Conservation (phyloP, 139 green algal species). For the Prasinococcaceae sp. region DNA sequence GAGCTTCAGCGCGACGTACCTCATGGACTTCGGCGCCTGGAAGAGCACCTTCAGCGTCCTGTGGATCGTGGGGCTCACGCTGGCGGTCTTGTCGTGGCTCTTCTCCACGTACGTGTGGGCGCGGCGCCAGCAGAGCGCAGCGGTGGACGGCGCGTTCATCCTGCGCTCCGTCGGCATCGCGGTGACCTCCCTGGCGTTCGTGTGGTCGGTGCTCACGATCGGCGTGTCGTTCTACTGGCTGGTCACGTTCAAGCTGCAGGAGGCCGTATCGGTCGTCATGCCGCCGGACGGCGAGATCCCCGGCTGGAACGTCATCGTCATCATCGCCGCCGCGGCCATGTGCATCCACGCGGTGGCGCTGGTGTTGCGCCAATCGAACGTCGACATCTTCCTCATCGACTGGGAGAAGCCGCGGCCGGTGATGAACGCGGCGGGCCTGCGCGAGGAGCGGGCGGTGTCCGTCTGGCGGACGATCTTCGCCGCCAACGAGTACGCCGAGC, state of each 20-base stretch:
- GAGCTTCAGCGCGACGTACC: no score
- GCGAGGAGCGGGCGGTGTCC: slow-evolving; percentile 3
- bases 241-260: slow-evolving; percentile 27
- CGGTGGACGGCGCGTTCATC: background rate
- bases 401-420: slow-evolving; percentile 14
- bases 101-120: no score
- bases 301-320: slow-evolving; percentile 1
- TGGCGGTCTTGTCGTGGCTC: no score
- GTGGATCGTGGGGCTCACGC: no score
- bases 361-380: slow-evolving; percentile 5
- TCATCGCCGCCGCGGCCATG: background rate
- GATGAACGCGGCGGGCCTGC: background rate
- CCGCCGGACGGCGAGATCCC: slow-evolving; percentile 8
- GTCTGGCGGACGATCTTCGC: slow-evolving; percentile 20
- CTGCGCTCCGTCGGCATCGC: background rate
- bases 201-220: background rate
- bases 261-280: slow-evolving; percentile 14
- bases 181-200: background rate
- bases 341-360: background rate
- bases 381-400: slow-evolving; percentile 26
- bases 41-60: no score
- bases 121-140: no score
- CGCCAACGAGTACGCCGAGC: slow-evolving; percentile 22
- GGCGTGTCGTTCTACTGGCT: slow-evolving; percentile 17
- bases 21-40: no score